Evolutionary conservation across 148 eudicot genomes (phyloP).

Genomic region (Nyssa sinensis): DNA sequence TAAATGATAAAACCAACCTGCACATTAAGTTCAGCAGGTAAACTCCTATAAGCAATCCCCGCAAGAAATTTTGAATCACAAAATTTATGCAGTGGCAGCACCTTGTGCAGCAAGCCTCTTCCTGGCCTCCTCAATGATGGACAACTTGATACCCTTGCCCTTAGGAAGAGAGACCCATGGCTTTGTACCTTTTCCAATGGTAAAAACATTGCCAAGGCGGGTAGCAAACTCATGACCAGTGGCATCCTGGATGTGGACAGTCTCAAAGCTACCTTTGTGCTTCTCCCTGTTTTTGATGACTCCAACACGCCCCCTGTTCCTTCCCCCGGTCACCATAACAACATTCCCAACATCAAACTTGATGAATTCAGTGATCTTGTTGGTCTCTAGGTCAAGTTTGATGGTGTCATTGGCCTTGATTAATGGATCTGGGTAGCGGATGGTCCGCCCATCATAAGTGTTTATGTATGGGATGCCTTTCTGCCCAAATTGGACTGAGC

Average conservation of each 20-base stretch:
- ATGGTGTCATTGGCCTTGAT: constrained; percentile 57
- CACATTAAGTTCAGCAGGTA: neutral
- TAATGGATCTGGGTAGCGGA: constrained; percentile 52
- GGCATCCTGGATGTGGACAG: constrained; percentile 49
- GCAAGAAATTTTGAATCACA: neutral
- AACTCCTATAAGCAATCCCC: neutral
- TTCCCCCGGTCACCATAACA: constrained; percentile 65
- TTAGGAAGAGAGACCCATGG: constrained; percentile 59
- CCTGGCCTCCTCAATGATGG: constrained; percentile 56
- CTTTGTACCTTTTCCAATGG: constrained; percentile 51
- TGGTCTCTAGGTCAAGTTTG: constrained; percentile 47
- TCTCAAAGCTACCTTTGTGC: constrained; percentile 61
- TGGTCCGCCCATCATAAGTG: constrained; percentile 58
- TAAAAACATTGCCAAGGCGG: constrained; percentile 51
- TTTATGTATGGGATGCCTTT: constrained; percentile 57
- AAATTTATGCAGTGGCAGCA: constrained; percentile 21
- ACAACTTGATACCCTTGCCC: constrained; percentile 51
- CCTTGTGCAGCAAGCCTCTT: constrained; percentile 43
- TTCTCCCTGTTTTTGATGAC: constrained; percentile 55
- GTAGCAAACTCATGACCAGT: constrained; percentile 59
- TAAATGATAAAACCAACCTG: neutral
- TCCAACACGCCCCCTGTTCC: constrained; percentile 60
- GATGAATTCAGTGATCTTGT: constrained; percentile 49
- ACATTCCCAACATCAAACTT: constrained; percentile 64
- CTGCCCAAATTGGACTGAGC: constrained; percentile 47